Percentiles rank a stretch among this genome's conserved stretches.
These are phyloP conservation scores for Vickermania ingenoplastis DNA, from an alignment of 208 protist genomes.

Conservation along the genomic window DNA sequence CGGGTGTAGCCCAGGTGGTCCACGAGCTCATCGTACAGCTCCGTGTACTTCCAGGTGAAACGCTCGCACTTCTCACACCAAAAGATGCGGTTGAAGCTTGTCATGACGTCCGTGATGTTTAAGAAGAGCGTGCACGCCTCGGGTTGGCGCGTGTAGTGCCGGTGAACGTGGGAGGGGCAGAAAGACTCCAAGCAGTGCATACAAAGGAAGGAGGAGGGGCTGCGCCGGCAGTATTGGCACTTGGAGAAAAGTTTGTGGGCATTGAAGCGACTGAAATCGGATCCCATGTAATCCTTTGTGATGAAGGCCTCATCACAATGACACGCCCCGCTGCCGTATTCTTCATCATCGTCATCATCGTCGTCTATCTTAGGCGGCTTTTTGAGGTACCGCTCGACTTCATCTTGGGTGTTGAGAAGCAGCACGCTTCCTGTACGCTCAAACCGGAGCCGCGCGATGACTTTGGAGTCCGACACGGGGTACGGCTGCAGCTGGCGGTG, in stretches of 20 bases:
- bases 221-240: slow-evolving; percentile 43
- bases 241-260: slow-evolving; percentile 44
- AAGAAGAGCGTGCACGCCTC: slow-evolving; percentile 48
- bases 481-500: slow-evolving; percentile 2
- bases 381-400: slow-evolving; percentile 36
- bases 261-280: slow-evolving; percentile 52
- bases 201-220: slow-evolving; percentile 59
- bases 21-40: slow-evolving; percentile 65
- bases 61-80: slow-evolving; percentile 65
- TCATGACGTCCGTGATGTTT: slow-evolving; percentile 71
- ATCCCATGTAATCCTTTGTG: slow-evolving; percentile 28
- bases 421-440: slow-evolving; percentile 27
- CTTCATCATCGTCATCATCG: slow-evolving; percentile 1
- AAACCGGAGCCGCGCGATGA: slow-evolving; percentile 46
- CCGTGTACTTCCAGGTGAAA: slow-evolving; percentile 73
- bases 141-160: slow-evolving; percentile 29
- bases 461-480: slow-evolving; percentile 30
- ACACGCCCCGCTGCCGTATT: slow-evolving; percentile 20
- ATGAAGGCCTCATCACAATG: slow-evolving; percentile 37
- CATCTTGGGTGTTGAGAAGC: slow-evolving; percentile 43
- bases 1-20: slow-evolving; percentile 58
- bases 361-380: neutral
- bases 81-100: slow-evolving; percentile 64
- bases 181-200: slow-evolving; percentile 50
- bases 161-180: slow-evolving; percentile 59